These are phyloP conservation scores for Lizonia empirigonia DNA, from an alignment of 2,329 filamentous ascomycete genomes.

Conservation along the genomic window DNA sequence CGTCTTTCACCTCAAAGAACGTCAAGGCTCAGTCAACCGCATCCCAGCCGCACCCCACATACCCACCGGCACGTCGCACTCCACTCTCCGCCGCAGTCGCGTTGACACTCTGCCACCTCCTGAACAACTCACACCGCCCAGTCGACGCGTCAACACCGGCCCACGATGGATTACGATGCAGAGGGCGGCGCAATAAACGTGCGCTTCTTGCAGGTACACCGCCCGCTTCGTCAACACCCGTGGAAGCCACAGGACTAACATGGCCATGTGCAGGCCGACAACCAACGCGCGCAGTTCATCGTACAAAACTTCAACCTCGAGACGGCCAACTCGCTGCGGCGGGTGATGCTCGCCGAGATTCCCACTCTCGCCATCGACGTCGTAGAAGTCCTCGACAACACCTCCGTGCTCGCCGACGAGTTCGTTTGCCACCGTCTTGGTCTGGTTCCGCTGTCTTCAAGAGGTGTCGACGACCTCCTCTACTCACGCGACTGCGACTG, in stretches of 20 bases:
- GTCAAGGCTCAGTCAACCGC: constrained; percentile 20
- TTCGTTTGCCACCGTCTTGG: constrained; percentile 93
- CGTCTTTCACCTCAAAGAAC: constrained; percentile 31
- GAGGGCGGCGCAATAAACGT: constrained; percentile 51
- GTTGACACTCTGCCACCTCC: constrained; percentile 20
- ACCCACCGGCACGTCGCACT: constrained; percentile 24
- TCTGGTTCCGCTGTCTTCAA: constrained; percentile 83
- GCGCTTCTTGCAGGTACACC: constrained; percentile 47
- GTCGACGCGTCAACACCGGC: constrained; percentile 16
- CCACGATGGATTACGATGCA: constrained; percentile 58
- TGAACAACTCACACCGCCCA: constrained; percentile 11
- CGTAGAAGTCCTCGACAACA: constrained; percentile 91
- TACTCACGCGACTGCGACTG: constrained; percentile 97
- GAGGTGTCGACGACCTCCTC: constrained; percentile 78
- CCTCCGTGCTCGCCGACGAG: constrained; percentile 94
- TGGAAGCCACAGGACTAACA: constrained; percentile 25
- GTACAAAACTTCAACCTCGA: constrained; percentile 86
- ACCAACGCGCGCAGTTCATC: constrained; percentile 85
- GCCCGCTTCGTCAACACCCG: constrained; percentile 25
- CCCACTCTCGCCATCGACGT: constrained; percentile 94
- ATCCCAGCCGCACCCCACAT: constrained; percentile 19
- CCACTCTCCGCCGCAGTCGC: constrained; percentile 24
- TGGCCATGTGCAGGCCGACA: constrained; percentile 67
- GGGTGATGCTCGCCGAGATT: constrained; percentile 90
- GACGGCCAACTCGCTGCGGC: constrained; percentile 90